These are phyloP conservation scores for Saturnispora hagleri DNA, from an alignment of 805 yeast species.

Conservation along the genomic window DNA sequence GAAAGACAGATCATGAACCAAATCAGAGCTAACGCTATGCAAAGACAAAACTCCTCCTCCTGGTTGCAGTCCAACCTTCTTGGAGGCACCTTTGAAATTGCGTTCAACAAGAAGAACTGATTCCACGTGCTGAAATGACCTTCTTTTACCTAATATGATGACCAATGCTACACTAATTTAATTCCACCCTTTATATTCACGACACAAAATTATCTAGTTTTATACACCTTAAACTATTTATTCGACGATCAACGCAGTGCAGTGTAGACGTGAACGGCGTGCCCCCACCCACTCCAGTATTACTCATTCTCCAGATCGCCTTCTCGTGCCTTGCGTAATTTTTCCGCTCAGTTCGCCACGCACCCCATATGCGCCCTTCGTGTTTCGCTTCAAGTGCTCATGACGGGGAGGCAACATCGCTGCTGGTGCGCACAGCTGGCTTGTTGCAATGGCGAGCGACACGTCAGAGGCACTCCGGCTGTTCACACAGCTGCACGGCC, in stretches of 20 bases:
- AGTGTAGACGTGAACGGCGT: neutral
- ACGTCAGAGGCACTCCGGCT: neutral
- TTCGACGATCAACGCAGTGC: neutral
- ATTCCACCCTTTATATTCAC: neutral
- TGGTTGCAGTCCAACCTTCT: conserved; percentile 22
- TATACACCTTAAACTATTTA: neutral
- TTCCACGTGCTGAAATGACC: too few relatives aligned
- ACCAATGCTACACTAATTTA: neutral
- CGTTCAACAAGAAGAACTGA: conserved; percentile 21
- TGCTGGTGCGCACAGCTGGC: neutral
- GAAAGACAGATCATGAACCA: conserved; percentile 32
- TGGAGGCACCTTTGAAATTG: conserved; percentile 27
- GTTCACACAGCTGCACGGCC: neutral
- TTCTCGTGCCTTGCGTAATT: neutral
- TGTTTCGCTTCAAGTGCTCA: neutral
- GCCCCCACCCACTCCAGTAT: neutral
- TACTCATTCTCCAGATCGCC: neutral
- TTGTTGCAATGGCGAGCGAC: neutral
- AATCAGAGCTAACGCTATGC: conserved; percentile 24
- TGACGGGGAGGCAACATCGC: neutral
- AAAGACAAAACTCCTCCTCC: conserved; percentile 20
- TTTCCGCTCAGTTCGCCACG: neutral
- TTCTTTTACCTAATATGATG: neutral
- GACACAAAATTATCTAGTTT: neutral
- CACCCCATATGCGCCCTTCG: neutral